Evolutionary conservation across 352 stramenopile species (phyloP), one percentile per base, ranked within the genome.

Genomic region (Globisporangium cystogenes): DNA sequence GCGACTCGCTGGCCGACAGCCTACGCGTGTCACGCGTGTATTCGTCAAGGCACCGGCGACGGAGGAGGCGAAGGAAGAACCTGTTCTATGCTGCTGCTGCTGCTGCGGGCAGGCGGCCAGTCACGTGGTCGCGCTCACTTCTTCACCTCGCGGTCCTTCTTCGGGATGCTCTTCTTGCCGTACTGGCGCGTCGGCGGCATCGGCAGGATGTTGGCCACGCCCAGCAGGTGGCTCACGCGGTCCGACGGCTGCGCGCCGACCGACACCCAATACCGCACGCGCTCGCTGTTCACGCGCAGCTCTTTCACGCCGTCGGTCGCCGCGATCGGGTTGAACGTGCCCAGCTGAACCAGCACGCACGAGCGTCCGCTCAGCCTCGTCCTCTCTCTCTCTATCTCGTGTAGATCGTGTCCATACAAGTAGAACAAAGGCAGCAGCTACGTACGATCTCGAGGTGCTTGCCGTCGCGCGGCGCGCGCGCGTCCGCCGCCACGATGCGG

Each of bases 311-410:
- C 84, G 48, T 93, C 82, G 42, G 60, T 73, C 42, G 79, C 84
- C 15, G 84, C 84, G 53, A 95, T 88, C 35, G 84, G 84, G 70
- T 93, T 93, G 65, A 87, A 93, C 68, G 84, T 95, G 58, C 84
- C 84, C 40, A 95, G 64, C 82, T 93, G 41, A 23, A 35, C n/a
- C 2, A 31, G 24, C 0, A 52, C n/a, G n/a, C 24, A 55, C 12
- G 33, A 18, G 6, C 39, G 37, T 23, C 15, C 7, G 37, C 11
- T 43, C 4, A 16, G 15, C 27, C 7, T 4, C 27, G 27, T 7
- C 27, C 7, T 33, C 27, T 33, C 27, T 7, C 27, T 33, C 4
- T 7, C 27, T 8, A 4, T 33, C 27, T 8, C 27, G 27, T n/a
- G n/a, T n/a, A n/a, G n/a, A n/a, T n/a, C n/a, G n/a, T n/a, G n/a